A percentile compares a stretch with the other conserved stretches of the same genome.
These are phyloP conservation scores for Tagetes erecta DNA, from an alignment of 129 eudicot genomes.

Conservation along the genomic window DNA sequence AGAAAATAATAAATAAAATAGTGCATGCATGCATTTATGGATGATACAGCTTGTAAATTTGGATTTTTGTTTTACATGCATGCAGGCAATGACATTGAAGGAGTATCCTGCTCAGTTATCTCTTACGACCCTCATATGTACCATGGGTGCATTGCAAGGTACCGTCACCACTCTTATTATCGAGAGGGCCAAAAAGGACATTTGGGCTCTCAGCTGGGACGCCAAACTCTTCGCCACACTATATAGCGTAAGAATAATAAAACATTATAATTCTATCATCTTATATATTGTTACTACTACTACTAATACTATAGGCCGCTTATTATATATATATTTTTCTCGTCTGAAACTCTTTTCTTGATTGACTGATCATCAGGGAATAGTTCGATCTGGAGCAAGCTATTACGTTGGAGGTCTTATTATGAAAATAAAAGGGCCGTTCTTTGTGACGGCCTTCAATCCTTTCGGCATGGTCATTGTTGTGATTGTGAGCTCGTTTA, in stretches of 20 bases:
- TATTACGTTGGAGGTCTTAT: slow-evolving; percentile 55
- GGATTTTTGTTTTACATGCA: background rate
- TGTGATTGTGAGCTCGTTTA: slow-evolving; percentile 53
- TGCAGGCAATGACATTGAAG: slow-evolving; percentile 67
- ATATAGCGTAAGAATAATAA: slow-evolving; percentile 48
- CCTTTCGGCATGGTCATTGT: slow-evolving; percentile 64
- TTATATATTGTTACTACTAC: background rate
- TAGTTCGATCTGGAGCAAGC: slow-evolving; percentile 55
- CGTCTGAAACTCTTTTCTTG: background rate
- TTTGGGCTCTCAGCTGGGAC: slow-evolving; percentile 70
- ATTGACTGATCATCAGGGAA: slow-evolving; percentile 41
- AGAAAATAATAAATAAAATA: too few relatives aligned
- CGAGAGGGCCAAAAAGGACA: slow-evolving; percentile 47
- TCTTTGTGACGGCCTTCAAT: slow-evolving; percentile 63
- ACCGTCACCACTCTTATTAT: slow-evolving; percentile 47
- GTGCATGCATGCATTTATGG: background rate
- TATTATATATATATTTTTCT: background rate
- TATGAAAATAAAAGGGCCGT: slow-evolving; percentile 61
- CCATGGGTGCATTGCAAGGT: slow-evolving; percentile 61
- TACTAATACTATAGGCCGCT: background rate
- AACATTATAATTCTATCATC: too few relatives aligned
- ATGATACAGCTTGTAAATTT: background rate
- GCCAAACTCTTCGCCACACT: slow-evolving; percentile 54
- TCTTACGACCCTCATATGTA: slow-evolving; percentile 61
- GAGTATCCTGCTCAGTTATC: slow-evolving; percentile 72